Percentiles rank a stretch among this genome's conserved stretches.
These are phyloP conservation scores for Diaporthe sp. DNA, from an alignment of 2,329 filamentous ascomycete species.

Conservation along the genomic window DNA sequence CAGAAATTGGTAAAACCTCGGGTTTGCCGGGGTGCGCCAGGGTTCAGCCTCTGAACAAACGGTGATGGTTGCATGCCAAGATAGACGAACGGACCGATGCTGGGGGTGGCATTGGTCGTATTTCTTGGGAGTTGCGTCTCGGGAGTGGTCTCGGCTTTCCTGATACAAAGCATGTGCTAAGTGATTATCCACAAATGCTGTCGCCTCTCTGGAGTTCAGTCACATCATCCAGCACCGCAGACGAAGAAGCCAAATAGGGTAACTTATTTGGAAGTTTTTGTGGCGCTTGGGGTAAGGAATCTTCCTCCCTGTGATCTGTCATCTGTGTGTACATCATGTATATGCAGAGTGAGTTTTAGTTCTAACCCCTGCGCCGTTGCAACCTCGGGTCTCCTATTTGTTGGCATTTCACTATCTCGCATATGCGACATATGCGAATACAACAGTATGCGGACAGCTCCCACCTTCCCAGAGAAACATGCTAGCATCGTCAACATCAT, in stretches of 20 bases:
- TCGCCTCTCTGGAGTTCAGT: neutral
- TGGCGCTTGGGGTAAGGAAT: conserved; percentile 1
- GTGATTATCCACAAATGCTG: neutral
- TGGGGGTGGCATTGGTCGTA: conserved; percentile 4
- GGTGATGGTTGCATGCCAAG: conserved; percentile 27
- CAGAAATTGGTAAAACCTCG: conserved; percentile 1
- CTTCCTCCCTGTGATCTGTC: conserved; percentile 1
- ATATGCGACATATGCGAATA: neutral
- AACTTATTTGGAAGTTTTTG: neutral
- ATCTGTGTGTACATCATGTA: neutral
- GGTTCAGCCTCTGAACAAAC: neutral
- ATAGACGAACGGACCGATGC: conserved; percentile 22
- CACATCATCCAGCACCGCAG: neutral
- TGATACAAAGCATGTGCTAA: conserved; percentile 14
- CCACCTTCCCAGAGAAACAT: conserved; percentile 29
- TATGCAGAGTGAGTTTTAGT: neutral
- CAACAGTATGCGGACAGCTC: neutral
- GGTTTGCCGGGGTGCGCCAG: conserved; percentile 16
- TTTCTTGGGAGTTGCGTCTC: conserved; percentile 18
- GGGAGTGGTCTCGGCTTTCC: conserved; percentile 13
- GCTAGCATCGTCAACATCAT: conserved; percentile 11
- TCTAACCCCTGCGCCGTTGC: neutral
- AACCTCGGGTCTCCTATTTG: neutral
- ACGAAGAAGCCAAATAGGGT: neutral
- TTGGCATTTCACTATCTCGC: conserved; percentile 7